Evolutionary conservation across 1,284 basidiomycete genomes (phyloP), one percentile per base, ranked within the genome.

Genomic region (Ceratobasidium sp.): DNA sequence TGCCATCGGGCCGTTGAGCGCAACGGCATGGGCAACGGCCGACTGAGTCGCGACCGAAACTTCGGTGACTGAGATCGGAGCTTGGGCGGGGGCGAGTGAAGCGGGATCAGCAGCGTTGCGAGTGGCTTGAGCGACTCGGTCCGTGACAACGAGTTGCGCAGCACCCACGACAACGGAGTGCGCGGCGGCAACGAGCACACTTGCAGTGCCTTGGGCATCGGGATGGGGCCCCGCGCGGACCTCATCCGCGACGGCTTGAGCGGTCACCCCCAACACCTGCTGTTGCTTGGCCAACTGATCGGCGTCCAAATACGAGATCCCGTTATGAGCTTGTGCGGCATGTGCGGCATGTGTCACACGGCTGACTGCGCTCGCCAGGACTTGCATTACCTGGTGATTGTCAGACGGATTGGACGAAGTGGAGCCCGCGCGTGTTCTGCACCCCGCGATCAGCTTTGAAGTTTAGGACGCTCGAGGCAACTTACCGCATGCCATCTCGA

Each of bases 91-190:
- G 17, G 82, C 81, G 29, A 82, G 71, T 17, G 83, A 62, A 47
- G 68, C 29, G 54, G 56, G 32, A 34, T 38, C 60, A 76, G 27
- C 72, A 35, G 31, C 68, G 54, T 78, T 81, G 68, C 43, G 73
- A 74, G 8, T 78, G 79, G 20, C 81, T 80, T 3, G 79, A 13
- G 80, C 82, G 10, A 82, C 81, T 34, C 82, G 83, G 70, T 86
- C 85, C 7, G 84, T 83, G 17, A 82, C 84, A n/a, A 86, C 84
- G 69, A 85, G 84, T 70, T 89, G 87, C 6, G 90, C 90, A 35
- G 90, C 91, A 75, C 90, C 87, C 52, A 91, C 82, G 47, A 92
- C 90, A 56, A 92, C 87, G 69, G 89, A 86, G 74, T 91, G 88
- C 12, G 89, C 90, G 4, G 90, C 90, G 8, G 85, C 86, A 6